phyloP scores from a whole-genome alignment of 2,329 filamentous ascomycete genomes.

The Grosmannia clavigera region DNA sequence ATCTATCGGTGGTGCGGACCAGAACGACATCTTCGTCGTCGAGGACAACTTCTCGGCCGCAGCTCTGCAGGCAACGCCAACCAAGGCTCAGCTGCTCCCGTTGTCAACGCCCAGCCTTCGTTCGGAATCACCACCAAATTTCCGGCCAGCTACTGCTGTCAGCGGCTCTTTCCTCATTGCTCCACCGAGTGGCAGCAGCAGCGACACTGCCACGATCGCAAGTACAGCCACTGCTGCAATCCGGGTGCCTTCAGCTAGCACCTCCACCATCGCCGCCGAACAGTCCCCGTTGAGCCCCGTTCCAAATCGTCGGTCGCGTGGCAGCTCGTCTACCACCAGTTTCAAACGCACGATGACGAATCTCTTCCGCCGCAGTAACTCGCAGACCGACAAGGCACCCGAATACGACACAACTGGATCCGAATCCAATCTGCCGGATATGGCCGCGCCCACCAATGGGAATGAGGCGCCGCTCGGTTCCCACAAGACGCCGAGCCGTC shows the following conservation, averaged over 20 bases:
- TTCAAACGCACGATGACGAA: slow-evolving; percentile 38
- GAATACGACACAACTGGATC: slow-evolving; percentile 11
- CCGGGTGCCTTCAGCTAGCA: slow-evolving; percentile 11
- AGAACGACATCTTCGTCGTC: not conserved
- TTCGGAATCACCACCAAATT: not conserved
- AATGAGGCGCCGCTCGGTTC: not conserved
- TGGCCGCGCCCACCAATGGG: not conserved
- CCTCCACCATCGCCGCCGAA: not conserved
- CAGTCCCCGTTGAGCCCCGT: slow-evolving; percentile 19
- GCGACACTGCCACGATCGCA: not conserved
- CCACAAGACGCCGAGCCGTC: slow-evolving; percentile 21
- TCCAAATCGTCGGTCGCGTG: slow-evolving; percentile 25
- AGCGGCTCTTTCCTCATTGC: slow-evolving; percentile 9
- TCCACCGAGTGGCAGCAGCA: not conserved
- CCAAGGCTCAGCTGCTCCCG: not conserved
- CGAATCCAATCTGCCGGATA: slow-evolving; percentile 17
- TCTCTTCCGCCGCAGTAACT: slow-evolving; percentile 33
- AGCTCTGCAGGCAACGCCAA: not conserved
- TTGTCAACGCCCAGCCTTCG: not conserved
- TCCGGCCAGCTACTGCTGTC: slow-evolving; percentile 9
- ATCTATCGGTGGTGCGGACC: not conserved
- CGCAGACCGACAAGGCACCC: slow-evolving; percentile 17
- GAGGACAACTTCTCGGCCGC: not conserved
- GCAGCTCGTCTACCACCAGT: slow-evolving; percentile 25
- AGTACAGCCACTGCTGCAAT: not conserved